A percentile compares a stretch with the other conserved stretches of the same genome.
phyloP scores from a whole-genome alignment of 495 filamentous ascomycete species.

The Parathielavia hyrcaniae region DNA sequence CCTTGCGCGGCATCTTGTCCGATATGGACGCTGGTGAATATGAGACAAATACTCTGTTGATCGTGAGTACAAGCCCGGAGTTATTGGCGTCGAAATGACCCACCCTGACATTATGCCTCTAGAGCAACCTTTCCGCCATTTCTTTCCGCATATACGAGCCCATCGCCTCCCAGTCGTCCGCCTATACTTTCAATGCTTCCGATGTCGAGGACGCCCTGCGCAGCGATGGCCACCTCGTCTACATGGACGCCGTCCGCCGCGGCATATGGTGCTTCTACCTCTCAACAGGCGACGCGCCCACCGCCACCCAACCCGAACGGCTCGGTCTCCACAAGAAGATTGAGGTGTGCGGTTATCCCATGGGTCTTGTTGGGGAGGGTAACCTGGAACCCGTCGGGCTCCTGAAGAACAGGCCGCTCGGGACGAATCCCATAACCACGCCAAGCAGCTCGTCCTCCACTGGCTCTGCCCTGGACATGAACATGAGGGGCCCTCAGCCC shows the following conservation, averaged over 20 bases:
- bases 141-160: constrained; percentile 46
- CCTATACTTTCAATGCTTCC: constrained; percentile 37
- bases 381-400: constrained; percentile 43
- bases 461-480: constrained; percentile 39
- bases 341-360: constrained; percentile 36
- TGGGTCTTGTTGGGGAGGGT: constrained; percentile 42
- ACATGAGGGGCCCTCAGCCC: constrained; percentile 33
- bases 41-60: constrained; percentile 48
- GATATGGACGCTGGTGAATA: constrained; percentile 51
- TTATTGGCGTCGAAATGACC: background rate
- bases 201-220: constrained; percentile 44
- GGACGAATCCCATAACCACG: constrained; percentile 38
- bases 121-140: constrained; percentile 46
- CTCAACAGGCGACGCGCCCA: constrained; percentile 29
- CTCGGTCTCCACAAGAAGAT: constrained; percentile 31
- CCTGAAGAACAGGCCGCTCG: constrained; percentile 35
- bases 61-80: constrained; percentile 31
- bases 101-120: constrained; percentile 18
- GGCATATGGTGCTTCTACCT: constrained; percentile 50
- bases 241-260: constrained; percentile 42
- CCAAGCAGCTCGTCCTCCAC: constrained; percentile 46
- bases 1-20: constrained; percentile 25
- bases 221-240: constrained; percentile 46
- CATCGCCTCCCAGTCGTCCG: constrained; percentile 32
- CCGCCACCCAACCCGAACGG: constrained; percentile 24